These are phyloP conservation scores for Colletotrichum lini DNA, from an alignment of 2,329 filamentous ascomycete genomes.

Conservation along the genomic window DNA sequence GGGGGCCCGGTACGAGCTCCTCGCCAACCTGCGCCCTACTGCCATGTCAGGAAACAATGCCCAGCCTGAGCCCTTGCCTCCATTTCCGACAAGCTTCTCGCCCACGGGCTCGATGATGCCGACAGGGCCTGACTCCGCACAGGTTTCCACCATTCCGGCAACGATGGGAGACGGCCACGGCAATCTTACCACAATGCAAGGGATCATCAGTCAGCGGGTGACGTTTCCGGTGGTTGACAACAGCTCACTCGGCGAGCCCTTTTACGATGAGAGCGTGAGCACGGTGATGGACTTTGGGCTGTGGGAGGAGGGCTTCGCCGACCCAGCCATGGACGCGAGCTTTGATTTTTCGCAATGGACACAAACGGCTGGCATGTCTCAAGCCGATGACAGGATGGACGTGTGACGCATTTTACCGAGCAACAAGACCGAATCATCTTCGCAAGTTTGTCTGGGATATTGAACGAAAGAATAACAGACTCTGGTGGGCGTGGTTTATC, in stretches of 20 bases:
- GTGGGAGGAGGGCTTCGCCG: constrained; percentile 57
- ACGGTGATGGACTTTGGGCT: constrained; percentile 52
- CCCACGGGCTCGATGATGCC: constrained; percentile 27
- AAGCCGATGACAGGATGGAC: constrained; percentile 39
- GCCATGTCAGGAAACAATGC: constrained; percentile 43
- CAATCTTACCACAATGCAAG: constrained; percentile 2
- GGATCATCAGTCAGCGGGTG: constrained; percentile 16
- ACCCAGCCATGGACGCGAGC: constrained; percentile 52
- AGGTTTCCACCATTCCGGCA: neutral
- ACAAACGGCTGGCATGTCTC: constrained; percentile 36
- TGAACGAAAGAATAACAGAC: neutral
- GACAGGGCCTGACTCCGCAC: neutral
- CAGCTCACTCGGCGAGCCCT: constrained; percentile 48
- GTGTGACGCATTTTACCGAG: constrained; percentile 13
- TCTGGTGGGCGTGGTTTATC: constrained; percentile 13
- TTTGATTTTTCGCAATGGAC: constrained; percentile 52
- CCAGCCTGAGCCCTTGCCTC: constrained; percentile 7
- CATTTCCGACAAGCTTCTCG: constrained; percentile 26
- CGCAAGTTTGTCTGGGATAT: neutral
- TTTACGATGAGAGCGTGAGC: constrained; percentile 48
- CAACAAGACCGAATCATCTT: neutral
- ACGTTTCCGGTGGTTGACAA: constrained; percentile 50
- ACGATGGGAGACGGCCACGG: constrained; percentile 8
- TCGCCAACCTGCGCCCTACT: constrained; percentile 49
- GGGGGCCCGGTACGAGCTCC: constrained; percentile 52